Percentiles rank a stretch among this genome's conserved stretches.
These are phyloP conservation scores for Butyriboletus loyo DNA, from an alignment of 768 basidiomycete genomes.

Conservation along the genomic window DNA sequence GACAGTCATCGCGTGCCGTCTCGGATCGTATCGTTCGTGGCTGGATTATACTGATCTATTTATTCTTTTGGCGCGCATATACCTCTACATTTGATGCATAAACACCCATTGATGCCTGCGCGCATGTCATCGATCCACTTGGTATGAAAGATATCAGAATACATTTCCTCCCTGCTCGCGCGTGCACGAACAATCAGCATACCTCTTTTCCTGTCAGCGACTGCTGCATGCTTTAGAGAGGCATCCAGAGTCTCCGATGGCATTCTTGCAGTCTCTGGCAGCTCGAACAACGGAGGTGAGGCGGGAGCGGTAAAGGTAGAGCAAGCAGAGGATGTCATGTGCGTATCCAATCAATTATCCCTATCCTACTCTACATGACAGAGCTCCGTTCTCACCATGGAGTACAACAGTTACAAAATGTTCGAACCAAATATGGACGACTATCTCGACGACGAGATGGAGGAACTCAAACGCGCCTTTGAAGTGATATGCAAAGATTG, in stretches of 20 bases:
- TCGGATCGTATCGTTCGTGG: not conserved
- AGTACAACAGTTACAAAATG: constrained; percentile 77
- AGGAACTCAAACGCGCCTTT: constrained; percentile 70
- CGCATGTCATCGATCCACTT: not conserved
- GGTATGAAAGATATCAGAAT: constrained; percentile 71
- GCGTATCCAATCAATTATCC: constrained; percentile 27
- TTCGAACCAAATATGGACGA: constrained; percentile 98
- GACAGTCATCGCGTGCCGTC: not conserved
- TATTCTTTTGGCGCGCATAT: not conserved
- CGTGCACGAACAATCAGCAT: constrained; percentile 74
- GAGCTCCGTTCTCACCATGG: not conserved
- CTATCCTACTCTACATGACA: constrained; percentile 1
- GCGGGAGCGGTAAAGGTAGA: constrained; percentile 39
- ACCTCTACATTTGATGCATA: not conserved
- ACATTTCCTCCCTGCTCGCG: constrained; percentile 72
- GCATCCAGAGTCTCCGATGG: constrained; percentile 83
- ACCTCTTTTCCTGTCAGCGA: constrained; percentile 74
- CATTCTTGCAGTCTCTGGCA: constrained; percentile 54
- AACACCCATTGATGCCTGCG: not conserved
- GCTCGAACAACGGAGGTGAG: constrained; percentile 5
- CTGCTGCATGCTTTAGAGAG: constrained; percentile 87
- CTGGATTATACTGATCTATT: not conserved
- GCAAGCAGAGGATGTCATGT: constrained; percentile 83
- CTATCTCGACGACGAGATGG: constrained; percentile 92
- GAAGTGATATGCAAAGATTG: constrained; percentile 75